phyloP scores from a whole-genome alignment of 2,329 filamentous ascomycete species.

The Pyrenochaeta sp. region DNA sequence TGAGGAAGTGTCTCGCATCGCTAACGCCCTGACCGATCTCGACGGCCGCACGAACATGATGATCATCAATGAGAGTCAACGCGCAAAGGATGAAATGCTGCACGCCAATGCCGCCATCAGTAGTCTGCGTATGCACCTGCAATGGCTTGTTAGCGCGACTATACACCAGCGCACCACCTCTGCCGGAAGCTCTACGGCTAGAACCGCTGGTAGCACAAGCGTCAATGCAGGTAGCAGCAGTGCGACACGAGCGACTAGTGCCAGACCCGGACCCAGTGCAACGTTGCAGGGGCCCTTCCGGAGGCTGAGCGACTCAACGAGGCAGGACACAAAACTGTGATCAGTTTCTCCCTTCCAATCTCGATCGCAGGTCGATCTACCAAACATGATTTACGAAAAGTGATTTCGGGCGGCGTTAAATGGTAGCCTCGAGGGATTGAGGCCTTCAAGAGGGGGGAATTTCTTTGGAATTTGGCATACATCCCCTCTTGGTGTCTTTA shows the following conservation, averaged over 20 bases:
- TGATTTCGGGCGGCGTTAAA: conserved; percentile 16
- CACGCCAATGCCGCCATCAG: conserved; percentile 68
- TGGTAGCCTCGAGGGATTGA: background rate
- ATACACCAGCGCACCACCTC: conserved; percentile 54
- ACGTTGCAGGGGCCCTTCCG: conserved; percentile 39
- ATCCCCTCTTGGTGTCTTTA: background rate
- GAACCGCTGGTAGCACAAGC: conserved; percentile 33
- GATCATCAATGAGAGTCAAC: conserved; percentile 69
- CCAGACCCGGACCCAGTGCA: conserved; percentile 32
- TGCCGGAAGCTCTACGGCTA: conserved; percentile 33
- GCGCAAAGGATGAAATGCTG: conserved; percentile 68
- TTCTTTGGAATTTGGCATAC: background rate
- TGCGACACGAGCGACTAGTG: conserved; percentile 35
- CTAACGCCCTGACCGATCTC: conserved; percentile 64
- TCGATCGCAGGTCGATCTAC: conserved; percentile 12
- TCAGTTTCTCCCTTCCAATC: background rate
- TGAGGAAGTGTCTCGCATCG: conserved; percentile 65
- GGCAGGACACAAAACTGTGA: conserved; percentile 50
- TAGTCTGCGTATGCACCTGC: conserved; percentile 67
- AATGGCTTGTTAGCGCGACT: conserved; percentile 68
- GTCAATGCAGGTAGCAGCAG: conserved; percentile 32
- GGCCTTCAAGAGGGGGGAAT: background rate
- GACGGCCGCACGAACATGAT: conserved; percentile 70
- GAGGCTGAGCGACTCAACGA: conserved; percentile 46
- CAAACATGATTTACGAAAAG: conserved; percentile 31